These are phyloP conservation scores for Amanita rimosa DNA, from an alignment of 768 basidiomycete species.

Conservation along the genomic window DNA sequence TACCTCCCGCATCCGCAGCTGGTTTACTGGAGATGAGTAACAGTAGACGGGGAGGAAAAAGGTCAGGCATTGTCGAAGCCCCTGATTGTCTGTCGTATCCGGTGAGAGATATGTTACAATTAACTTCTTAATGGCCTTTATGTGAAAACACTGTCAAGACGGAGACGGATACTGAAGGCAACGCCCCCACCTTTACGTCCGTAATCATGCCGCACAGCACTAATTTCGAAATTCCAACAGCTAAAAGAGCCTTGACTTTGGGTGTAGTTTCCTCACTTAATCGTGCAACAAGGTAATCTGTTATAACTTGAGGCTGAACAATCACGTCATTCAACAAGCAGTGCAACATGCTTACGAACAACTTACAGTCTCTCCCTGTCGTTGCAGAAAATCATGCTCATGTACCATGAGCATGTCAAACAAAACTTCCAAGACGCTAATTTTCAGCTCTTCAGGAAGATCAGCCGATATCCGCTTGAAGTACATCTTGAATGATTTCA, in stretches of 20 bases:
- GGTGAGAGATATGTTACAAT: slow-evolving; percentile 72
- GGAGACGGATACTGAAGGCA: not conserved
- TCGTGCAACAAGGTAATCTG: slow-evolving; percentile 36
- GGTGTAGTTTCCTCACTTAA: slow-evolving; percentile 60
- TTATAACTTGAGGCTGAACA: slow-evolving; percentile 26
- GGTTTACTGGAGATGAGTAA: slow-evolving; percentile 75
- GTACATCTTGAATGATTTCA: slow-evolving; percentile 73
- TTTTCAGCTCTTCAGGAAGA: slow-evolving; percentile 32
- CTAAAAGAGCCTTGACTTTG: slow-evolving; percentile 66
- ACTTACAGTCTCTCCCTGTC: slow-evolving; percentile 32
- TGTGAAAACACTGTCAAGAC: not conserved
- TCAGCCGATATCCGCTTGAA: slow-evolving; percentile 37
- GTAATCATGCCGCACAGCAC: slow-evolving; percentile 76
- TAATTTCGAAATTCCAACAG: slow-evolving; percentile 80
- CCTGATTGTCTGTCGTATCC: slow-evolving; percentile 72
- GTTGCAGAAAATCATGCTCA: slow-evolving; percentile 63
- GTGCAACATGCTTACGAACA: not conserved
- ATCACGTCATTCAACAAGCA: not conserved
- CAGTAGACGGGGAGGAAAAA: slow-evolving; percentile 96
- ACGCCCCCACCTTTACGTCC: slow-evolving; percentile 56
- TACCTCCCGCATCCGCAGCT: slow-evolving; percentile 48
- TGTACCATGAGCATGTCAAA: slow-evolving; percentile 91
- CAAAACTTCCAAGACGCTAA: slow-evolving; percentile 73
- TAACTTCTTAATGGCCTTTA: slow-evolving; percentile 28
- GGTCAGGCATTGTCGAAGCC: slow-evolving; percentile 83